Conservation (phyloP, 768 basidiomycete species). For the Kwoniella mangroviensis region DNA sequence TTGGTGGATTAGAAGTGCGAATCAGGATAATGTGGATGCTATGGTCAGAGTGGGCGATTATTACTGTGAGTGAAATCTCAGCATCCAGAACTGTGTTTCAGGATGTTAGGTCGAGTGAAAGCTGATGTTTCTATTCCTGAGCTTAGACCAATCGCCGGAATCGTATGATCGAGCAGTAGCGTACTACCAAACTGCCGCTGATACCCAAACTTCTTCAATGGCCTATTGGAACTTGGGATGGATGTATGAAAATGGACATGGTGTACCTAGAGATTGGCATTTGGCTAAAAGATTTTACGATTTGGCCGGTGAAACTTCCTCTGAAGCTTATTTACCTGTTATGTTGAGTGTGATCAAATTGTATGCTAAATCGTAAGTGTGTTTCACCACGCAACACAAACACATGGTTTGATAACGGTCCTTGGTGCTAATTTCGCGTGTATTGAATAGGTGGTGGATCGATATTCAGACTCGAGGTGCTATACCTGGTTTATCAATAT, state of each 20-base stretch:
- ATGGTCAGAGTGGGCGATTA: constrained; percentile 98
- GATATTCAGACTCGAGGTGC: constrained; percentile 40
- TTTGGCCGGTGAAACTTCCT: constrained; percentile 80
- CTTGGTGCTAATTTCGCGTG: no score
- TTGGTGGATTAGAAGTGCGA: constrained; percentile 93
- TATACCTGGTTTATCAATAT: constrained; percentile 42
- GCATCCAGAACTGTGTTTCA: not conserved
- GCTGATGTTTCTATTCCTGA: not conserved
- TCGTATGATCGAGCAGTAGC: constrained; percentile 88
- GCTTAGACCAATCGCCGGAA: constrained; percentile 18
- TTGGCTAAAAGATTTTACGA: constrained; percentile 97
- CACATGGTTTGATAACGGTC: no score
- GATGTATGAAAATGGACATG: constrained; percentile 98
- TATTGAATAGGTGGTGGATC: constrained; percentile 50
- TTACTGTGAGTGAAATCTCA: constrained; percentile 64
- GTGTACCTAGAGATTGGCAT: constrained; percentile 92
- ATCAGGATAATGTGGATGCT: constrained; percentile 92
- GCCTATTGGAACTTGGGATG: constrained; percentile 98
- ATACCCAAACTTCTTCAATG: constrained; percentile 87
- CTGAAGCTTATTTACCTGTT: constrained; percentile 87
- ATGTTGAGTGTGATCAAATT: constrained; percentile 78
- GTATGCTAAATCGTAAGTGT: constrained; percentile 72
- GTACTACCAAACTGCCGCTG: constrained; percentile 92
- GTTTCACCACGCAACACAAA: no score
- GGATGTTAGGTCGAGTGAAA: not conserved